Evolutionary conservation across 2,329 filamentous ascomycete species (phyloP).

Genomic region (Leptosphaerulina australis): DNA sequence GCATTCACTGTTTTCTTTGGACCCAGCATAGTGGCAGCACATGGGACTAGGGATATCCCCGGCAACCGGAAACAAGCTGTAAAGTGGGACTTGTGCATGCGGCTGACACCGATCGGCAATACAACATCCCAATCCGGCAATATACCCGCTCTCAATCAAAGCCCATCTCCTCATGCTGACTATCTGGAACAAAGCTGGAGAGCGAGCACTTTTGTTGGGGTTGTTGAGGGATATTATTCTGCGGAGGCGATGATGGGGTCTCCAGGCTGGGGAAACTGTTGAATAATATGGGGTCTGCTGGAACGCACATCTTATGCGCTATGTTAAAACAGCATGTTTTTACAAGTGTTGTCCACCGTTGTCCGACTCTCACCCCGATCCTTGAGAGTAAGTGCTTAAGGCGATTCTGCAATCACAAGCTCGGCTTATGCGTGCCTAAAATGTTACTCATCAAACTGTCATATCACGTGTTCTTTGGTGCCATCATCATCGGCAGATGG

Average conservation of each 20-base stretch:
- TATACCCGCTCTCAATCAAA: conserved; percentile 7
- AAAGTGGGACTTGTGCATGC: conserved; percentile 7
- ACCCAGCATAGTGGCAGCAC: not conserved
- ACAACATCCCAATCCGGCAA: not conserved
- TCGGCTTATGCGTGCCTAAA: conserved; percentile 4
- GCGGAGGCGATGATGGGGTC: conserved; percentile 4
- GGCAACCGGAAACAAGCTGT: conserved; percentile 3
- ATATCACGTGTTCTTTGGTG: conserved; percentile 2
- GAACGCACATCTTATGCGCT: not conserved
- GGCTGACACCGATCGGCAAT: conserved; percentile 13
- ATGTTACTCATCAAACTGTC: not conserved
- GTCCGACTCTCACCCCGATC: not conserved
- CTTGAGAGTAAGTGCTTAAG: not conserved
- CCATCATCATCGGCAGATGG: not conserved
- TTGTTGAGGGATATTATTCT: conserved; percentile 2
- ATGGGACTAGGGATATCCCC: not conserved
- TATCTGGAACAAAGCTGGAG: conserved; percentile 9
- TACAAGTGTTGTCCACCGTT: not conserved
- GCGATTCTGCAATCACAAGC: not conserved
- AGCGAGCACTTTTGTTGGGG: conserved; percentile 2
- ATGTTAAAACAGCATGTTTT: not conserved
- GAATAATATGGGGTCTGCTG: not conserved
- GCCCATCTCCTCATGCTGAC: not conserved
- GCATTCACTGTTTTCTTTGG: not conserved
- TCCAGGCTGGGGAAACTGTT: conserved; percentile 9